Evolutionary conservation across 345 rosid species (phyloP), one percentile per base, ranked within the genome.

Genomic region (Noccaea caerulescens): DNA sequence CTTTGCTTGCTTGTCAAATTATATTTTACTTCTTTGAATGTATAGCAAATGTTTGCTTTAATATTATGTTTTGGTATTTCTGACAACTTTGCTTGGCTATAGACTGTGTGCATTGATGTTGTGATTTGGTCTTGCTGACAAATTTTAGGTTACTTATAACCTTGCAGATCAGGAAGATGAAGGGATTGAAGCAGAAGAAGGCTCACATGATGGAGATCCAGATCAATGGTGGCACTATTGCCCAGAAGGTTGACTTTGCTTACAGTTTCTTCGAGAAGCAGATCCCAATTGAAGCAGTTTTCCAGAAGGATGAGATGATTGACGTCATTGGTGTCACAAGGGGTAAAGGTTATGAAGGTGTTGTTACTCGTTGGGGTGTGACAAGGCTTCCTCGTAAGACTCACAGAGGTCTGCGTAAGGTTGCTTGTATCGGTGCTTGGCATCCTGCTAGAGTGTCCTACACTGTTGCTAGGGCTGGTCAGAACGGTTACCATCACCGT

Each of bases 341-440:
- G 85, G 96, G 96, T 77, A 90, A 90, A 45, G 96, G 96, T 77
- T 87, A 84, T 33, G 96, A 88, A 73, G 96, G 96, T 80, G 96
- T 90, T 70, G 93, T 90, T 7, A 88, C 97, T 18, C 94, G 97
- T 43, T 90, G 97, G 94, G 97, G 97, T 63, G 97, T 88, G 39
- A 90, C 97, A 8, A 90, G 94, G 18, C 90, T 90, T 46, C 97
- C 97, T 10, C 86, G 97, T 14, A 91, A 91, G 83, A 91, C 97
- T 47, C 97, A 91, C 74, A 79, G 97, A 27, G 97, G 97, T 82
- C 87, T 91, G 8, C 93, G 95, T 50, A 91, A 91, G 86, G 97
- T 91, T 32, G 97, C 97, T 65, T 91, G 97, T 84, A 91, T 91
- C 6, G 97, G 97, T 36, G 94, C 97, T 14, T 91, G 97, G 97